A percentile compares a stretch with the other conserved stretches of the same genome.
These are phyloP conservation scores for Pichia thaimueangensis DNA, from an alignment of 805 yeast genomes.

Conservation along the genomic window DNA sequence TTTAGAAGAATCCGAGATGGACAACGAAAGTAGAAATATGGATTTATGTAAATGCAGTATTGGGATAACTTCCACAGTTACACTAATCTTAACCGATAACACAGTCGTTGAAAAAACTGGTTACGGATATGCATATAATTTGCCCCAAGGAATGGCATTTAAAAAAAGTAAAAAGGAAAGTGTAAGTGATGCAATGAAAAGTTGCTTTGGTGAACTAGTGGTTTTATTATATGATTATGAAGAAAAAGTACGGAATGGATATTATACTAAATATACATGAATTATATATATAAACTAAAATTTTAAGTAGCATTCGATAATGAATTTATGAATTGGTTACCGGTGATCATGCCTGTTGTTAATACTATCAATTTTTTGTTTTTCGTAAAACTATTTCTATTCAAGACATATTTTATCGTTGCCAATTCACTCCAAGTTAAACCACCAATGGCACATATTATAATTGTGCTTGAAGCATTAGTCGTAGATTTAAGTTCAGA, in stretches of 20 bases:
- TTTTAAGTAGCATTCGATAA: slow-evolving; percentile 5
- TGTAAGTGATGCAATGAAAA: slow-evolving; percentile 38
- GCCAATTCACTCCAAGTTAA: slow-evolving; percentile 79
- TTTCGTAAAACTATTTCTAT: slow-evolving; percentile 29
- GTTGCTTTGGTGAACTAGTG: slow-evolving; percentile 35
- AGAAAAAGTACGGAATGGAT: slow-evolving; percentile 20
- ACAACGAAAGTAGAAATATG: background rate
- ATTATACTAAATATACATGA: slow-evolving; percentile 17
- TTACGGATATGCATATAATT: slow-evolving; percentile 30
- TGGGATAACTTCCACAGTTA: slow-evolving; percentile 23
- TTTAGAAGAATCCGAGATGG: background rate
- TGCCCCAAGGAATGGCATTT: slow-evolving; percentile 31
- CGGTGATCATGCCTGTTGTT: slow-evolving; percentile 39
- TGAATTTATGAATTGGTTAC: slow-evolving; percentile 28
- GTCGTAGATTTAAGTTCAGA: slow-evolving; percentile 15
- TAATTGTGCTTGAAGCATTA: slow-evolving; percentile 21
- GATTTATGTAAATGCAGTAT: background rate
- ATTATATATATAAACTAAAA: background rate
- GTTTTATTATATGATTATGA: slow-evolving; percentile 26
- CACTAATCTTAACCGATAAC: slow-evolving; percentile 39
- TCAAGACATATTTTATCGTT: slow-evolving; percentile 57
- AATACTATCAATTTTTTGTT: slow-evolving; percentile 36
- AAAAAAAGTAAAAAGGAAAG: slow-evolving; percentile 43
- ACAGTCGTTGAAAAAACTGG: slow-evolving; percentile 36
- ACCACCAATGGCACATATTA: slow-evolving; percentile 74